Conservation (phyloP, 148 eudicot genomes). For the Pharnaceum exiguum region DNA sequence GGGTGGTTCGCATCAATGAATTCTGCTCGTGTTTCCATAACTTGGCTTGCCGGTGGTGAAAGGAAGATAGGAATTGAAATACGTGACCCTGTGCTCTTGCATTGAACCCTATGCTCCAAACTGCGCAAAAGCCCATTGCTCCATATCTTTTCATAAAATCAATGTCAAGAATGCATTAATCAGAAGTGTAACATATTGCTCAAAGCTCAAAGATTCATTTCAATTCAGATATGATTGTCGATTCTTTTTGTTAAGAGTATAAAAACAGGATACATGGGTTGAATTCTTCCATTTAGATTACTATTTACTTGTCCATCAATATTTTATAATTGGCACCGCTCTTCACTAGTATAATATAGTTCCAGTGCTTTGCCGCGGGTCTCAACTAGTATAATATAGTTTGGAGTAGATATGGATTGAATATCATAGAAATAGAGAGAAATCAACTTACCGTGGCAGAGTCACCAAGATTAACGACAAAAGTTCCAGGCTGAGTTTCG, state of each 20-base stretch:
- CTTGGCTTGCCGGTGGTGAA: slow-evolving; percentile 34
- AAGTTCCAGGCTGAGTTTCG: slow-evolving; percentile 43
- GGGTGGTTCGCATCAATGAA: slow-evolving; percentile 38
- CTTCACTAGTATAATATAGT: too few relatives aligned
- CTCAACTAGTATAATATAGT: neutral
- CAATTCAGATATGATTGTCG: too few relatives aligned
- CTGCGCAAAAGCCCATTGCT: slow-evolving; percentile 49
- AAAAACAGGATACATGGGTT: too few relatives aligned
- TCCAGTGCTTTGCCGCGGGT: neutral
- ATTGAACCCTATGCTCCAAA: slow-evolving; percentile 40
- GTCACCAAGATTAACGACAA: slow-evolving; percentile 49
- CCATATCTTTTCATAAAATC: slow-evolving; percentile 34
- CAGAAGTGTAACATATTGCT: neutral
- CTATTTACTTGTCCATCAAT: too few relatives aligned
- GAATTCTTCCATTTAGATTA: too few relatives aligned
- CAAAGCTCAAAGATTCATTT: neutral
- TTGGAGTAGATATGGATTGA: too few relatives aligned
- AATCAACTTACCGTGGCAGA: slow-evolving; percentile 31
- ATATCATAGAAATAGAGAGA: neutral
- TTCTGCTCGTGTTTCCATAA: slow-evolving; percentile 32
- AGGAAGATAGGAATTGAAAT: slow-evolving; percentile 44
- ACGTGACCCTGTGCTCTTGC: slow-evolving; percentile 36
- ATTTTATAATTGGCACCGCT: too few relatives aligned
- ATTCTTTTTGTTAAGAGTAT: too few relatives aligned
- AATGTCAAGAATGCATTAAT: neutral